phyloP scores from a whole-genome alignment of 495 filamentous ascomycete genomes.

The Xylaria acuta region DNA sequence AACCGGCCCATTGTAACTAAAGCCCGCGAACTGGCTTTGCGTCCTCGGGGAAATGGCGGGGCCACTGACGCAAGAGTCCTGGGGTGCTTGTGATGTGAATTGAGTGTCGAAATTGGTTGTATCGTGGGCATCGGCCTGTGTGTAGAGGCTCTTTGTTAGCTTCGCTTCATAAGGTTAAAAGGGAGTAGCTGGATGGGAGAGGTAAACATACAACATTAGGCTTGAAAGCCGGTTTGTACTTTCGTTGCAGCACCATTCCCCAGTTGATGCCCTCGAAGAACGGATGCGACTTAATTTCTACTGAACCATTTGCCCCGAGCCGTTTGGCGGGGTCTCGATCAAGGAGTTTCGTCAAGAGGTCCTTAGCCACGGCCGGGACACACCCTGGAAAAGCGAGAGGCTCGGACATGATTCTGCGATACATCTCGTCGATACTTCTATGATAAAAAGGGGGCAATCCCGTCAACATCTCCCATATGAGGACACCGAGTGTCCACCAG shows the following conservation, averaged over 20 bases:
- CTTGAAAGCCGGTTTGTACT: neutral
- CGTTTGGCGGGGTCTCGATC: neutral
- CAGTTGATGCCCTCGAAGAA: neutral
- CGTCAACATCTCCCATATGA: neutral
- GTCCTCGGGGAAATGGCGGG: neutral
- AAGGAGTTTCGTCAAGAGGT: neutral
- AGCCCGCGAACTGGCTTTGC: neutral
- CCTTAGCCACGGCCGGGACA: neutral
- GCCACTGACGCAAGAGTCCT: neutral
- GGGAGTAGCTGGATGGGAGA: neutral
- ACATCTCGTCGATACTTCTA: neutral
- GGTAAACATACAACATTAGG: neutral
- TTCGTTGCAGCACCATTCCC: neutral
- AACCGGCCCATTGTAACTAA: neutral
- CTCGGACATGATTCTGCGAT: neutral
- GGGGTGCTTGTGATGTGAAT: neutral
- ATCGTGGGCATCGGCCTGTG: neutral
- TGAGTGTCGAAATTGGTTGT: neutral
- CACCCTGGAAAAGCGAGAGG: neutral
- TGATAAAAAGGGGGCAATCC: neutral
- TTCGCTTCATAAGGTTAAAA: neutral
- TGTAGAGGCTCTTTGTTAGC: neutral
- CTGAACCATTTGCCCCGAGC: neutral
- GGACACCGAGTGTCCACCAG: neutral
- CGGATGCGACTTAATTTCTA: neutral